A percentile compares a stretch with the other conserved stretches of the same genome.
Conservation (phyloP, 2,329 filamentous ascomycete genomes). For the Chaetomiaceae sp. region DNA sequence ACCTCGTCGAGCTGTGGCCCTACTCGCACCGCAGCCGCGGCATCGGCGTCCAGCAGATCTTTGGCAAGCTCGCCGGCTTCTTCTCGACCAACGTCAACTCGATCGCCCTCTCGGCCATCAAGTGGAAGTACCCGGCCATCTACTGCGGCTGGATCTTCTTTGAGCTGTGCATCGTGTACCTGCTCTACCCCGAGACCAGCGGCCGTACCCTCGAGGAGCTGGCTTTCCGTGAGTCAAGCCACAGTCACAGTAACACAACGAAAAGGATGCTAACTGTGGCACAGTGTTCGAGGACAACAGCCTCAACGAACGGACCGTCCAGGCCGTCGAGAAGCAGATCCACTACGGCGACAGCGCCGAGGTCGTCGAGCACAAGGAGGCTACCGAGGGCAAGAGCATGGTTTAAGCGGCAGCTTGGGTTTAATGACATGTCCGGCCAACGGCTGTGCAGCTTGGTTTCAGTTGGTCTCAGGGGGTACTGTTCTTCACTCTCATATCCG, state of each 20-base stretch:
- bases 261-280: too few species aligned
- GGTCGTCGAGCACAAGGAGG: not conserved
- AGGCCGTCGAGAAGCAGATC: slow-evolving; percentile 6
- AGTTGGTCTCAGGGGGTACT: too few species aligned
- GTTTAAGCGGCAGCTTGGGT: not conserved
- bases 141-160: slow-evolving; percentile 9
- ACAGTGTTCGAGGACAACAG: slow-evolving; percentile 7
- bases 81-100: slow-evolving; percentile 9
- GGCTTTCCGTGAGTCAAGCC: not conserved
- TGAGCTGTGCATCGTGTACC: slow-evolving; percentile 2
- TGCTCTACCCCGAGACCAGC: slow-evolving; percentile 5
- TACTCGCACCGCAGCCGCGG: slow-evolving; percentile 5
- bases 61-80: slow-evolving; percentile 3
- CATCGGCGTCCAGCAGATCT: slow-evolving; percentile 5
- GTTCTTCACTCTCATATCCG: too few species aligned
- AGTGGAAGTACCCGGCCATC: not conserved
- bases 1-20: slow-evolving; percentile 1
- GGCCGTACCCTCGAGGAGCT: slow-evolving; percentile 8
- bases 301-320: not conserved
- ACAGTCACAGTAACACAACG: not conserved
- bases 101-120: not conserved
- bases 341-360: not conserved
- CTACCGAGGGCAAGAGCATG: not conserved
- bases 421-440: too few species aligned
- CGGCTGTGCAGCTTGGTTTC: too few species aligned